phyloP scores from a whole-genome alignment of 2,329 filamentous ascomycete genomes.

The Epichloe hybrida region DNA sequence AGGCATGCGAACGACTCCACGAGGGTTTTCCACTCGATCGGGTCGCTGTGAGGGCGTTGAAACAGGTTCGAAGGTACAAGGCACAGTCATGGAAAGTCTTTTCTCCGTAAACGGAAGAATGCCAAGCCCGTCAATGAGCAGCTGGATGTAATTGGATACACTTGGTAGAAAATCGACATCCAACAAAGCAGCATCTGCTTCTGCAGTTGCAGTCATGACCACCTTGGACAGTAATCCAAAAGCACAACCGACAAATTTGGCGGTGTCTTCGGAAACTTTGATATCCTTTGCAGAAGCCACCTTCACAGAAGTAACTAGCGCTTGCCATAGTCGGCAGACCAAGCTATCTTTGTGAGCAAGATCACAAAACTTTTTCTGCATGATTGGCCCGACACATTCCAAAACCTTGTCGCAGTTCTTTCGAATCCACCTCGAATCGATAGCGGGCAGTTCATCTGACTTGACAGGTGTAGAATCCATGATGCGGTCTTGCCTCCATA shows the following conservation, averaged over 20 bases:
- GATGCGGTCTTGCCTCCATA: slow-evolving; percentile 66
- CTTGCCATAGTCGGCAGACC: slow-evolving; percentile 42
- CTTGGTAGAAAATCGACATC: slow-evolving; percentile 39
- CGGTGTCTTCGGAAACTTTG: slow-evolving; percentile 72
- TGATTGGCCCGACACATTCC: slow-evolving; percentile 41
- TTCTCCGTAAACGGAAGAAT: slow-evolving; percentile 51
- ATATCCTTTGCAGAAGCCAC: slow-evolving; percentile 73
- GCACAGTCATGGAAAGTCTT: slow-evolving; percentile 34
- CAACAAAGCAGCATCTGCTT: slow-evolving; percentile 11
- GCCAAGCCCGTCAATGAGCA: slow-evolving; percentile 39
- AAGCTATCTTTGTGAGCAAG: slow-evolving; percentile 46
- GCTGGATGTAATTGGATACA: slow-evolving; percentile 35
- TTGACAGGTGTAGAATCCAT: slow-evolving; percentile 43
- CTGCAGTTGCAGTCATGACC: not conserved
- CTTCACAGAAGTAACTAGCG: slow-evolving; percentile 48
- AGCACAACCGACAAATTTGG: slow-evolving; percentile 61
- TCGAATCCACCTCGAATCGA: slow-evolving; percentile 81
- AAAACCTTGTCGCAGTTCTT: slow-evolving; percentile 56
- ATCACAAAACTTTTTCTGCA: slow-evolving; percentile 48
- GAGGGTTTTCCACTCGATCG: slow-evolving; percentile 37
- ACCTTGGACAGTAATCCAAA: slow-evolving; percentile 55
- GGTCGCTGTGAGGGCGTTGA: slow-evolving; percentile 53
- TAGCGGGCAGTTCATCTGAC: slow-evolving; percentile 63
- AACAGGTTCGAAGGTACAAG: slow-evolving; percentile 47
- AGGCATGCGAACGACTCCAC: slow-evolving; percentile 40